Base-by-base conservation (phyloP, 2,329 filamentous ascomycete species). In the Botryosphaeria agaves region DNA sequence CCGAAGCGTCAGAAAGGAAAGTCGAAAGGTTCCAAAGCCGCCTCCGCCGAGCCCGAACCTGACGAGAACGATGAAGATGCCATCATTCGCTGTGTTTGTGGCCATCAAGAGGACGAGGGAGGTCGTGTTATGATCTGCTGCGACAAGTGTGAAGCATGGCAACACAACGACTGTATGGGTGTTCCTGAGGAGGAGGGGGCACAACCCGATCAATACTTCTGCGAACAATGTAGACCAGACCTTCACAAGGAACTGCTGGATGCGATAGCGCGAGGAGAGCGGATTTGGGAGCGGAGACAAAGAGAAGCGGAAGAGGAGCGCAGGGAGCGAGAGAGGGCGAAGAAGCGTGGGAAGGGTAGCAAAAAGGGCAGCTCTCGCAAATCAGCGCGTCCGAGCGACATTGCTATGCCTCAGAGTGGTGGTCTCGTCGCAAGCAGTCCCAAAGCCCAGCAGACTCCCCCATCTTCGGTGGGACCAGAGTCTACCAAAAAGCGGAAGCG, bases 131-230 rank as follows among this genome's bases (percentile, higher is more conserved):
- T 92, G 84, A 93, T 98, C 45, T 83, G 80, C 36, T 98, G 89
- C 60, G 89, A 98, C 53, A 72, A 70, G 28, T 98, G 89, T 55
- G 73, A 72, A 29, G 87, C 78, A 25, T 98, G 89, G 89, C 89
- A 98, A 56, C 89, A 98, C 56, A 94, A 94, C 47, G 76, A 91
- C 38, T 98, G 89, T 51, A 82, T 98, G 63, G 83, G 82, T 31
- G 71, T 94, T 45, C 72, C 76, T 28, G 83, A 80, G 42, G 71
- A 76, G 18, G 79, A 67, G 34, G 57, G 43, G 6, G 39, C 85
- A 35, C 72, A 85, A 45, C 77, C 80, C 18, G 79, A 79, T 36
- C 67, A 80, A 53, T 98, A 98, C 59, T 91, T 78, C 55, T 98
- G 89, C 56, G 89, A 98, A 55, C 62, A 76, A 54, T 95, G 89